Conservation (phyloP, 164 flowering plant genomes). For the Vitis amurensis region DNA sequence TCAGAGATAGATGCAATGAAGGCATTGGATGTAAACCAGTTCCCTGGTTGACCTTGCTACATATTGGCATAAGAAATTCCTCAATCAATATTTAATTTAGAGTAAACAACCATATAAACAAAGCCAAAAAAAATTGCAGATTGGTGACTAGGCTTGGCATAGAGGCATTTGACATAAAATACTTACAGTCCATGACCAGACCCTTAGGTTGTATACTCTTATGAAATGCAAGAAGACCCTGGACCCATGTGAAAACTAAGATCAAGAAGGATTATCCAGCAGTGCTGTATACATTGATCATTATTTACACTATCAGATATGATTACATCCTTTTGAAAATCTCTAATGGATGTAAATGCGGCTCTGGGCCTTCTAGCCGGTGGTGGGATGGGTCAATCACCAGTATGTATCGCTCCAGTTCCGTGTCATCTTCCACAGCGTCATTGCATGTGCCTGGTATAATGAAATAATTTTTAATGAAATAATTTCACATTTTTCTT, state of each 20-base stretch:
- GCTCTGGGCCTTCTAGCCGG: slow-evolving; percentile 73
- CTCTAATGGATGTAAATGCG: slow-evolving; percentile 32
- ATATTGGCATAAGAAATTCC: too few relatives aligned
- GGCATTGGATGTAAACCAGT: neutral
- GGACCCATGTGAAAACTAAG: slow-evolving; percentile 66
- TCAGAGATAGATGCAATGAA: neutral
- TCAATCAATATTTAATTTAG: neutral
- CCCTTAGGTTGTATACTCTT: neutral
- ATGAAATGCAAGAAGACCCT: slow-evolving; percentile 72
- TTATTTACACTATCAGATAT: neutral
- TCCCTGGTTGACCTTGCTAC: neutral
- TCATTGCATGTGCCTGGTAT: too few relatives aligned
- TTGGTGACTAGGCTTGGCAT: neutral
- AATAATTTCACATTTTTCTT: too few relatives aligned
- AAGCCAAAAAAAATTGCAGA: neutral
- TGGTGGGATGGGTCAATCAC: slow-evolving; percentile 83
- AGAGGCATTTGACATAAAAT: neutral
- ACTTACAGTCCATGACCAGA: neutral
- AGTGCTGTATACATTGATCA: slow-evolving; percentile 70
- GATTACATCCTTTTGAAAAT: neutral
- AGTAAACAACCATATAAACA: neutral
- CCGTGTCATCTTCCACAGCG: too few relatives aligned
- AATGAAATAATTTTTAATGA: too few relatives aligned
- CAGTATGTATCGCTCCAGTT: slow-evolving; percentile 72
- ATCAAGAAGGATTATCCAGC: slow-evolving; percentile 76